Base-by-base conservation (phyloP, 2,329 filamentous ascomycete species). In the Arthroderma sp. region DNA sequence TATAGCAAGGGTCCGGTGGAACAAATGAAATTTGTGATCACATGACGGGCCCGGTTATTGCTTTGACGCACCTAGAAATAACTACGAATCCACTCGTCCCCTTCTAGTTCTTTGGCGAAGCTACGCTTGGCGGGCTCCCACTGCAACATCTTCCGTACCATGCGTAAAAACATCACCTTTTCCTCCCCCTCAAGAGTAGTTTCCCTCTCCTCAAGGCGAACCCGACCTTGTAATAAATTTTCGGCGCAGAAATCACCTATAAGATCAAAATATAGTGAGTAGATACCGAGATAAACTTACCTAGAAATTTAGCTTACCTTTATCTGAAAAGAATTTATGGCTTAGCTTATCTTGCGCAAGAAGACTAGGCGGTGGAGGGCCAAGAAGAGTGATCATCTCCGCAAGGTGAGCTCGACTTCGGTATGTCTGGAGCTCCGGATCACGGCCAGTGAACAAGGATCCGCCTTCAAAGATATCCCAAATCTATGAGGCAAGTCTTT, bases 391-490 rank as follows among this genome's bases (percentile, higher is more conserved):
- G 13, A 77, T 71, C 1, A 79, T 77, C 58, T 79, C 74, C 1
- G 76, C 75, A 19, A 80, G 72, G 62, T 77, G 76, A 0, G 74
- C 74, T 55, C 74, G 68, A 56, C 72, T 75, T 8, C 71, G 64
- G 51, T 78, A 79, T 0, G 33, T 66, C 11, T 73, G 52, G 41
- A 63, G 58, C 61, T 74, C 69, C 0, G 70, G 68, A 54, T 77
- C 74, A 0, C 69, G 41, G 43, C 73, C 68, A 2, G 67, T 68
- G 59, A 79, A 80, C 25, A 80, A 64, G 23, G 69, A 71, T 0
- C 61, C 66, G 2, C 75, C 73, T 66, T 80, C 72, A 56, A 73
- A 79, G 1, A 79, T 44, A 54, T 79, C 68, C 77, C 76, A 80
- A 28, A 77, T 72, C 76, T 77, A 56, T 56, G 1, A 59, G 2